These are phyloP conservation scores for Taphrina sp. DNA, from an alignment of 1,139 yeast genomes.

Conservation along the genomic window DNA sequence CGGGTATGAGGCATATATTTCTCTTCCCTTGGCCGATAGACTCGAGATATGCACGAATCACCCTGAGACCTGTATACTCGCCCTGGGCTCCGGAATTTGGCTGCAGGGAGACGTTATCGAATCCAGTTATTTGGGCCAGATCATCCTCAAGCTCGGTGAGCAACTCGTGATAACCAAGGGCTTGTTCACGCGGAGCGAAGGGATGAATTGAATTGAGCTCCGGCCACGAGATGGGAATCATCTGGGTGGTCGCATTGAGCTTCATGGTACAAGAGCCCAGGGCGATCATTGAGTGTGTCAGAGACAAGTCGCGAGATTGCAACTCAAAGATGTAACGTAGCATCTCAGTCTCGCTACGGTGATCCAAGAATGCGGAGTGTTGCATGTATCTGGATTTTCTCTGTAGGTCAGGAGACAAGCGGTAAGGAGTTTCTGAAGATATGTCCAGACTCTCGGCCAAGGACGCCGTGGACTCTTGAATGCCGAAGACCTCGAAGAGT, in stretches of 20 bases:
- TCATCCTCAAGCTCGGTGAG: conserved; percentile 76
- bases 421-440: conserved; percentile 36
- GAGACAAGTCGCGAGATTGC: conserved; percentile 84
- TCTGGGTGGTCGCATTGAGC: conserved; percentile 88
- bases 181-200: conserved; percentile 84
- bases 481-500: conserved; percentile 48
- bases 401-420: conserved; percentile 54
- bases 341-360: conserved; percentile 94
- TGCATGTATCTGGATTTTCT: conserved; percentile 66
- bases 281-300: conserved; percentile 96
- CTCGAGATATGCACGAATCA: conserved; percentile 74
- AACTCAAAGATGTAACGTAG: conserved; percentile 81
- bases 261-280: conserved; percentile 98
- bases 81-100: conserved; percentile 99
- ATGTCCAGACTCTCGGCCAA: conserved; percentile 44
- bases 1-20: conserved; percentile 89
- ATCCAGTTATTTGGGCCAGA: conserved; percentile 91
- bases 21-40: conserved; percentile 70
- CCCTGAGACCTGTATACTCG: conserved; percentile 90
- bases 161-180: conserved; percentile 74
- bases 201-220: conserved; percentile 88
- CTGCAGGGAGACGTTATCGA: conserved; percentile 85
- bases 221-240: conserved; percentile 93
- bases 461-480: conserved; percentile 32
- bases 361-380: conserved; percentile 76